A percentile compares a stretch with the other conserved stretches of the same genome.
These are phyloP conservation scores for Gamsiella multidivaricata DNA, from an alignment of 192 early-diverging fungal species.

Conservation along the genomic window DNA sequence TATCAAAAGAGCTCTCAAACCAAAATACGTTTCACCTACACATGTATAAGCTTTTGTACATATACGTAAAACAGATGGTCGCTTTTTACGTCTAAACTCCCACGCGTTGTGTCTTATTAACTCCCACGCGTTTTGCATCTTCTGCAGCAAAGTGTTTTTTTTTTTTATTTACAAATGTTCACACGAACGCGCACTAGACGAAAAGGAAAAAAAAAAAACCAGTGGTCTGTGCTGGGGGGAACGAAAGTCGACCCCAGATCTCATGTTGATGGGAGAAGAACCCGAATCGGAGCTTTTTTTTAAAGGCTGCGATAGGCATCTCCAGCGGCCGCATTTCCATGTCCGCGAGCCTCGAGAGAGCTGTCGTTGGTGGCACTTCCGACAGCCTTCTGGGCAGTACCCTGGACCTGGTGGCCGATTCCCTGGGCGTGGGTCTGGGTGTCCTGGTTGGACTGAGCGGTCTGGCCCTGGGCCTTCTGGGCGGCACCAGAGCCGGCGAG, in stretches of 20 bases:
- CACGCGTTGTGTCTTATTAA: no score
- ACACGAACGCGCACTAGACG: no score
- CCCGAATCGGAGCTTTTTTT: background rate
- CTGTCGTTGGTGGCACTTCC: slow-evolving; percentile 11
- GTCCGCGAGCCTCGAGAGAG: slow-evolving; percentile 17
- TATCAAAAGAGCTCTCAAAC: no score
- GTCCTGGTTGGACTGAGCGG: slow-evolving; percentile 22
- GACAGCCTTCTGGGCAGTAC: slow-evolving; percentile 38
- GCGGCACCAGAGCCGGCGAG: slow-evolving; percentile 45
- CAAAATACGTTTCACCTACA: no score
- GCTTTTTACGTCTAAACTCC: no score
- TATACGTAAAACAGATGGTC: no score
- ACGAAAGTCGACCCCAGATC: no score
- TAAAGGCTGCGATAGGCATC: slow-evolving; percentile 33
- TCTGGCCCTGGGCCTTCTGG: slow-evolving; percentile 36
- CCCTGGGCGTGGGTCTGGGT: slow-evolving; percentile 34
- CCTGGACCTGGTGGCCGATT: slow-evolving; percentile 28
- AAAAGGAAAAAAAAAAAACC: no score
- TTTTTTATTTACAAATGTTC: slow-evolving; percentile 5
- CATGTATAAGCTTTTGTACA: no score
- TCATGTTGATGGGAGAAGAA: background rate
- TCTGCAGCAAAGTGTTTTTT: background rate
- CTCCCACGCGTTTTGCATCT: background rate
- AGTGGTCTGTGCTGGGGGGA: no score
- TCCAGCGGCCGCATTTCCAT: slow-evolving; percentile 24